phyloP scores from a whole-genome alignment of 495 filamentous ascomycete genomes.

The Ramalina intermedia region DNA sequence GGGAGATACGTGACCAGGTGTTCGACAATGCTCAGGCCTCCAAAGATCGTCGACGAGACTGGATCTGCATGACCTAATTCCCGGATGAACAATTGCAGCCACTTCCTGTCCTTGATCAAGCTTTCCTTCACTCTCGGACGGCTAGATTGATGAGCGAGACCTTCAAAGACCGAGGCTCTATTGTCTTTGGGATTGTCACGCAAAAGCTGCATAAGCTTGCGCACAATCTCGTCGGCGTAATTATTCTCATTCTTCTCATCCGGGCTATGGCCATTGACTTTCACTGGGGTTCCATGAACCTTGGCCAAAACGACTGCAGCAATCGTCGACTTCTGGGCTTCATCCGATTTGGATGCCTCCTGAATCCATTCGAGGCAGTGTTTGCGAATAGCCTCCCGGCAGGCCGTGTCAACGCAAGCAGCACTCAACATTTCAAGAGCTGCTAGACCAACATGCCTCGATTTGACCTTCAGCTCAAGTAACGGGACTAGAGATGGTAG shows the following conservation, averaged over 20 bases:
- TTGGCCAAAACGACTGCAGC: constrained; percentile 83
- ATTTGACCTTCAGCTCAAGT: constrained; percentile 59
- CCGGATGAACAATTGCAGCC: constrained; percentile 52
- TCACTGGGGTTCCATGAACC: constrained; percentile 29
- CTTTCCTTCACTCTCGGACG: constrained; percentile 71
- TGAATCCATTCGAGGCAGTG: constrained; percentile 74
- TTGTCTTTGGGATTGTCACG: constrained; percentile 41
- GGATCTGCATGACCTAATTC: constrained; percentile 30
- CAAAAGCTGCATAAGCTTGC: constrained; percentile 66
- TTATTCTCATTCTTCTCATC: constrained; percentile 34
- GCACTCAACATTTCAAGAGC: constrained; percentile 79
- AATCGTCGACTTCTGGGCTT: constrained; percentile 46
- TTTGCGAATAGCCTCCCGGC: constrained; percentile 64
- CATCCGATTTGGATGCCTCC: constrained; percentile 54
- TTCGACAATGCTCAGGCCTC: constrained; percentile 64
- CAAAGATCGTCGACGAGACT: constrained; percentile 57
- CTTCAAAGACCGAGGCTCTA: constrained; percentile 63
- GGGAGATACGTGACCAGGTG: constrained; percentile 77
- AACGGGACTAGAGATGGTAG: constrained; percentile 51
- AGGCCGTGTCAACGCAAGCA: constrained; percentile 67
- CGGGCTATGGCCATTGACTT: constrained; percentile 5
- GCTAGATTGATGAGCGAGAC: constrained; percentile 80
- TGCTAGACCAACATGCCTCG: constrained; percentile 62
- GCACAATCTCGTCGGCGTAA: constrained; percentile 59
- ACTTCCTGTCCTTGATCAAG: constrained; percentile 46